phyloP scores from a whole-genome alignment of 192 early-diverging fungal species.

The Coemansia sp. region DNA sequence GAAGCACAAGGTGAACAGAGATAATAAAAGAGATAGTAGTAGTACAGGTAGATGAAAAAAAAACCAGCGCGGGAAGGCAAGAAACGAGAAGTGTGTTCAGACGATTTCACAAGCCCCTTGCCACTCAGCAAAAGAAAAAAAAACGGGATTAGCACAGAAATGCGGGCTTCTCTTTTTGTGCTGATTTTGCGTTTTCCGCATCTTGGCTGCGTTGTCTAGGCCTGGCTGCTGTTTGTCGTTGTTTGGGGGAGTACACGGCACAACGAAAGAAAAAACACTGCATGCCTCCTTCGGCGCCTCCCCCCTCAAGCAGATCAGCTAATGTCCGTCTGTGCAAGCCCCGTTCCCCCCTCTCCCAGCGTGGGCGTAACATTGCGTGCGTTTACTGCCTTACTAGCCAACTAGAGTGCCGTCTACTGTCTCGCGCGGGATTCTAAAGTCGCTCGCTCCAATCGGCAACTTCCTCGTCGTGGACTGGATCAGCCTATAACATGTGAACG shows the following conservation, averaged over 20 bases:
- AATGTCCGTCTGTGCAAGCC: neutral
- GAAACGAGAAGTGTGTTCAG: neutral
- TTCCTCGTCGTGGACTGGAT: neutral
- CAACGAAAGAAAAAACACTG: neutral
- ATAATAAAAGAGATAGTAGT: neutral
- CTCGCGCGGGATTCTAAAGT: neutral
- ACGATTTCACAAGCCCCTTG: neutral
- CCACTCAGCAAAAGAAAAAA: neutral
- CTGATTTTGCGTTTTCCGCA: neutral
- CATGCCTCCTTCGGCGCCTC: neutral
- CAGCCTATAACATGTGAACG: neutral
- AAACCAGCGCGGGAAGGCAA: neutral
- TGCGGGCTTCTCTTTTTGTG: neutral
- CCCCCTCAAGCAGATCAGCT: neutral
- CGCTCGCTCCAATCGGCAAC: neutral
- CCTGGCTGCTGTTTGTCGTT: neutral
- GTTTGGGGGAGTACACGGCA: neutral
- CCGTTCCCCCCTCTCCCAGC: neutral
- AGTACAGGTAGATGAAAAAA: constrained; percentile 5
- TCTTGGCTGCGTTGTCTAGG: neutral
- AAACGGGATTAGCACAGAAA: neutral
- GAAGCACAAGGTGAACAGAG: neutral
- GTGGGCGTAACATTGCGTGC: neutral
- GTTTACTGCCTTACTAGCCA: neutral
- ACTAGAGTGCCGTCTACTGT: neutral